A percentile compares a stretch with the other conserved stretches of the same genome.
These are phyloP conservation scores for Helichrysum umbraculigerum DNA, from an alignment of 129 eudicot genomes.

Conservation along the genomic window DNA sequence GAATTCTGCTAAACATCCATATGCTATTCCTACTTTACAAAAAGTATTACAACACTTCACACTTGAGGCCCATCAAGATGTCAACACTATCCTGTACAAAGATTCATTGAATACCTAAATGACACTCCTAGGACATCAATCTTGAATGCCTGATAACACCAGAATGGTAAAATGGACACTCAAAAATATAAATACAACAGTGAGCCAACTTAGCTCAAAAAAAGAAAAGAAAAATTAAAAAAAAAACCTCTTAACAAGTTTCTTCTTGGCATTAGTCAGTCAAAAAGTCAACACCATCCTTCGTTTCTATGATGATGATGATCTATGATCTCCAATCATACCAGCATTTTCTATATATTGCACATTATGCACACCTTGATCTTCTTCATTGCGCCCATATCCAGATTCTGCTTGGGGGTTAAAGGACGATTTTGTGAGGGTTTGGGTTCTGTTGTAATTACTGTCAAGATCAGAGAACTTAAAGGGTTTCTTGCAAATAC, in stretches of 20 bases:
- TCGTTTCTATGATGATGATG: conserved; percentile 27
- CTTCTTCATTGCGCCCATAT: conserved; percentile 31
- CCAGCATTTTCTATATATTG: conserved; percentile 25
- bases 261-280: conserved; percentile 43
- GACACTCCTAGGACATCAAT: conserved; percentile 14
- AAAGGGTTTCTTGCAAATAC: conserved; percentile 74
- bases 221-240: conserved; percentile 21
- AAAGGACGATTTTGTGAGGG: conserved; percentile 16
- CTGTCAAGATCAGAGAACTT: conserved; percentile 24
- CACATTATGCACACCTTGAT: conserved; percentile 33
- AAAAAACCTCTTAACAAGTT: not conserved
- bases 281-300: conserved; percentile 41
- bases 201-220: conserved; percentile 33
- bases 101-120: conserved; percentile 23
- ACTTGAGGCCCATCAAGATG: conserved; percentile 22
- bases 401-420: conserved; percentile 34
- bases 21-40: conserved; percentile 8
- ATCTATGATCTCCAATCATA: conserved; percentile 3
- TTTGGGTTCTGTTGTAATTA: conserved; percentile 22
- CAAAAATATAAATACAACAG: conserved; percentile 19
- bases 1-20: not conserved
- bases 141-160: conserved; percentile 16
- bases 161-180: not conserved
- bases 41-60: conserved; percentile 34
- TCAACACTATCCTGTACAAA: conserved; percentile 35